Conservation (phyloP, 2,329 filamentous ascomycete genomes). For the Capronia coronata region DNA sequence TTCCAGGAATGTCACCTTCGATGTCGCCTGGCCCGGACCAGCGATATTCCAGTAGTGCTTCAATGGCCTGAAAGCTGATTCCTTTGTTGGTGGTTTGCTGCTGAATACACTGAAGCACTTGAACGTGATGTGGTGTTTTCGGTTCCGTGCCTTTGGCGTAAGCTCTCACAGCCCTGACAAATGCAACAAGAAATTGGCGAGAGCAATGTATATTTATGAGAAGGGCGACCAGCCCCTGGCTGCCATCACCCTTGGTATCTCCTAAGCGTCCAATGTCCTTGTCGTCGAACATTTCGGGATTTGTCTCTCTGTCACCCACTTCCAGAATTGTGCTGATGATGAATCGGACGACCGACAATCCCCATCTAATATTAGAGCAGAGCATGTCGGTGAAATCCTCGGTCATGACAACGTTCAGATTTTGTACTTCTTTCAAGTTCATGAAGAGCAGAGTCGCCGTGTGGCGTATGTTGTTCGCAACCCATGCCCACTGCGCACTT, state of each 20-base stretch:
- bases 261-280: constrained; percentile 14
- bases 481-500: constrained; percentile 26
- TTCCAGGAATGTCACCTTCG: constrained; percentile 21
- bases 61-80: constrained; percentile 22
- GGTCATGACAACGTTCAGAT: constrained; percentile 10
- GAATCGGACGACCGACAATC: constrained; percentile 57
- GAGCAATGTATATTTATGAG: constrained; percentile 69
- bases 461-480: constrained; percentile 26
- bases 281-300: constrained; percentile 25
- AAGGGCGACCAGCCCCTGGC: constrained; percentile 38
- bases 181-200: constrained; percentile 62
- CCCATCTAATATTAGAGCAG: constrained; percentile 71
- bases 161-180: constrained; percentile 28
- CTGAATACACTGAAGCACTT: constrained; percentile 46
- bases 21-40: constrained; percentile 29
- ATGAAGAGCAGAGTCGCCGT: constrained; percentile 21
- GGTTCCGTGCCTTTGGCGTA: constrained; percentile 43
- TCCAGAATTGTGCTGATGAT: constrained; percentile 50
- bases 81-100: constrained; percentile 24
- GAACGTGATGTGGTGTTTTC: constrained; percentile 50
- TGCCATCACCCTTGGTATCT: constrained; percentile 24
- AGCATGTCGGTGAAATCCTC: constrained; percentile 66
- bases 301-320: constrained; percentile 34
- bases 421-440: constrained; percentile 19
- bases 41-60: constrained; percentile 23